Evolutionary conservation across 2,329 filamentous ascomycete genomes (phyloP).

Genomic region (Fusarium stilboides): DNA sequence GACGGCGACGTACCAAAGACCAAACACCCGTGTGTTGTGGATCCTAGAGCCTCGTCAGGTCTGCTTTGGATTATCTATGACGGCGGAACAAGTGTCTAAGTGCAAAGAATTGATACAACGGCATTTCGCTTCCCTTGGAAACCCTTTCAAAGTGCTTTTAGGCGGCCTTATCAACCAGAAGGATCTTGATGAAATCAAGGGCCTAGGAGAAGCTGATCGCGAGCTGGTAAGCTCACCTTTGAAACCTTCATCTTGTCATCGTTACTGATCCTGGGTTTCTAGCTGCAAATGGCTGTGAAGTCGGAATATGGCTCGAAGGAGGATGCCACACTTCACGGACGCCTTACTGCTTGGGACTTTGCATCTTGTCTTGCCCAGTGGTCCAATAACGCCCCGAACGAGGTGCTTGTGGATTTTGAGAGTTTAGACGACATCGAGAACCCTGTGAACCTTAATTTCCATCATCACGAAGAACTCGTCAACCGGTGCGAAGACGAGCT

Average conservation of each 20-base stretch:
- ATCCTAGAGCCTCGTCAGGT: slow-evolving; percentile 49
- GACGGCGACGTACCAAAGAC: slow-evolving; percentile 22
- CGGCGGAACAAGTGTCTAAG: slow-evolving; percentile 24
- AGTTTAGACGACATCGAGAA: slow-evolving; percentile 58
- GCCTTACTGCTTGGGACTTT: slow-evolving; percentile 44
- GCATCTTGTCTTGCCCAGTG: slow-evolving; percentile 38
- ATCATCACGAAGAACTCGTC: slow-evolving; percentile 47
- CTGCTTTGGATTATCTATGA: slow-evolving; percentile 38
- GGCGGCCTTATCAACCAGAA: slow-evolving; percentile 40
- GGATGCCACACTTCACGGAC: slow-evolving; percentile 39
- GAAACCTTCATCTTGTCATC: too few species aligned
- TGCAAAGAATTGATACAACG: slow-evolving; percentile 37
- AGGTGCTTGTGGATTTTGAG: slow-evolving; percentile 56
- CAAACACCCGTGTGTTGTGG: slow-evolving; percentile 41
- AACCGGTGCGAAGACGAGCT: slow-evolving; percentile 40
- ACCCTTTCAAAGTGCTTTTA: slow-evolving; percentile 42
- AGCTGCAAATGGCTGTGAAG: slow-evolving; percentile 42
- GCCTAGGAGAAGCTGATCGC: slow-evolving; percentile 24
- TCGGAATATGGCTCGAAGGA: slow-evolving; percentile 30
- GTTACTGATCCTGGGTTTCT: background rate
- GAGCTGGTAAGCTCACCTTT: slow-evolving; percentile 24
- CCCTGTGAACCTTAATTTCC: slow-evolving; percentile 66
- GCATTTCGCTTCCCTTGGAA: slow-evolving; percentile 31
- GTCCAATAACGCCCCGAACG: slow-evolving; percentile 41
- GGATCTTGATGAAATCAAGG: slow-evolving; percentile 29